Base-by-base conservation (phyloP, 257 asterid species). In the Primulina eburnea region DNA sequence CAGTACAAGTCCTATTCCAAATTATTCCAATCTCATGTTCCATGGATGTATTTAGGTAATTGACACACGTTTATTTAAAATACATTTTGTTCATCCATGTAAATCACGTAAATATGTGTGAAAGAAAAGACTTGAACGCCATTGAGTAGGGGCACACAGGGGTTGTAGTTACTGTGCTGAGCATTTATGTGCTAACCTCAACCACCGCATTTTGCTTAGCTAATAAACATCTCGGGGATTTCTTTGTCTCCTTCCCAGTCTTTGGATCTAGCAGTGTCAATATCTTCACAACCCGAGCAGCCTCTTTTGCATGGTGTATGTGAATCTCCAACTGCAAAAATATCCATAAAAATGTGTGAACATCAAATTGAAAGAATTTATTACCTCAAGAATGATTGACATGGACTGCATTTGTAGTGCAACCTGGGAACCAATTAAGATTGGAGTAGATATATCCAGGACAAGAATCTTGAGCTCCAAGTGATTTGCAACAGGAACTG, bases 391-490 rank as follows among this genome's bases (percentile, higher is more conserved):
- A 62, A 33, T 37, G 28, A 58, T 18, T 10, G 43, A 61, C 21
- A 24, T 12, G 14, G 14, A 37, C 24, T 61, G 64, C 37, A 53
- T 32, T 17, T 47, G 61, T 24, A 34, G 67, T 12, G 71, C 18
- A 62, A 93, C 99, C 99, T 87, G 99, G 75, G 99, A 87, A 70
- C 97, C 97, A 24, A 87, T 82, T 72, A 93, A 59, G 52, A 93
- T 82, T 24, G 99, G 99, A 40, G 81, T 80, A 16, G 86, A 58
- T 71, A 82, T 72, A 38, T 93, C 94, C 17, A 93, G 86, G 73
- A 88, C 83, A 47, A 87, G 87, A 79, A 93, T 80, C 80, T 90
- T 90, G 73, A 93, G 76, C 77, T 93, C 96, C 86, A 93, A 79
- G 70, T 75, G 90, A 82, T 85, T 82, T 66, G 96, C 78, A 56